Evolutionary conservation across 306 rosid species (phyloP), one percentile per base, ranked within the genome.

Genomic region (Prosopis cineraria): DNA sequence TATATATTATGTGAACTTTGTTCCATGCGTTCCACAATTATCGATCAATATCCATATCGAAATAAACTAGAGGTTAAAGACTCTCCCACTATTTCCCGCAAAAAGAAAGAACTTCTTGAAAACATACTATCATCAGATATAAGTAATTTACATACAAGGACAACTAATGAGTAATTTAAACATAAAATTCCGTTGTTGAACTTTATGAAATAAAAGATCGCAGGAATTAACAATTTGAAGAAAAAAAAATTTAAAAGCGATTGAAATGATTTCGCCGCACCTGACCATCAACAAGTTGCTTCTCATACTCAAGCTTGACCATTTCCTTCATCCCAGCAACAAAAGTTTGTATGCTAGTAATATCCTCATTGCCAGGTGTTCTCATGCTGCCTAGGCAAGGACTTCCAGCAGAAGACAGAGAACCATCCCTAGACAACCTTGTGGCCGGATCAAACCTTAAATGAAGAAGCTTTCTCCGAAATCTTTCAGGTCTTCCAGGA

Each of bases 401-500:
- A 88, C 93, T 95, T 82, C 90, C 97, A 64, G 80, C 31, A 67
- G 98, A 91, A 82, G 93, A 95, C 70, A 79, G 89, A 80, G 94
- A 91, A 88, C 84, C 90, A 68, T 85, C 81, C 84, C 93, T 88
- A 44, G 83, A 76, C 81, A 87, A 87, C 58, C 78, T 78, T 41
- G 47, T 10, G 13, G 81, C 48, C 45, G 85, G 68, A 80, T 80
- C 91, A 67, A 75, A 87, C 68, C 68, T 84, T 36, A 93, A 78
- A 39, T 55, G 85, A 69, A 88, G 80, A 56, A 87, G 55, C 80
- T 84, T 93, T 86, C 86, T 82, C 83, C 76, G 60, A 48, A 82
- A 78, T 85, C 93, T 73, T 81, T 93, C 90, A 27, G 99, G 99
- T 85, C 99, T 93, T 75, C 99, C 98, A 41, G 82, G 94, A 81